Percentiles rank a stretch among this genome's conserved stretches.
These are phyloP conservation scores for Myrica gale DNA, from an alignment of 306 rosid species.

Conservation along the genomic window DNA sequence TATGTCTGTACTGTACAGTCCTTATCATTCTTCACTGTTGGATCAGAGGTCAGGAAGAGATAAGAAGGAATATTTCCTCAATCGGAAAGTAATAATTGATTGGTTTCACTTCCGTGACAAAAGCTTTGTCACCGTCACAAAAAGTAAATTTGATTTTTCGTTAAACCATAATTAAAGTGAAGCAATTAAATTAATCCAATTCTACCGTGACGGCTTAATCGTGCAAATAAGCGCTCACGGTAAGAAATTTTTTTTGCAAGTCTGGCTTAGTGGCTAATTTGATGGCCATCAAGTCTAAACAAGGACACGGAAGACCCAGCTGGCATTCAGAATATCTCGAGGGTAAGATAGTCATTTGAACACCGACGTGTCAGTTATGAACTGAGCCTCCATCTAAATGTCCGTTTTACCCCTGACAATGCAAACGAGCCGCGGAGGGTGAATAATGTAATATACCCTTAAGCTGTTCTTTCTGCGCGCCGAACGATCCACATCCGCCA, in stretches of 20 bases:
- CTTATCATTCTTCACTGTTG: neutral
- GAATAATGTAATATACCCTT: slow-evolving; percentile 48
- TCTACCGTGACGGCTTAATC: too few species aligned
- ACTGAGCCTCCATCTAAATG: slow-evolving; percentile 12
- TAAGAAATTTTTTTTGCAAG: too few species aligned
- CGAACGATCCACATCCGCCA: slow-evolving; percentile 88
- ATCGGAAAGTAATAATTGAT: slow-evolving; percentile 14
- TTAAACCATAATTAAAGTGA: too few species aligned
- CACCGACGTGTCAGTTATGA: neutral
- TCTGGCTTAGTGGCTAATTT: too few species aligned
- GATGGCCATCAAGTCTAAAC: slow-evolving; percentile 11
- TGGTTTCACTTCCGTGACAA: neutral
- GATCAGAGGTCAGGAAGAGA: neutral
- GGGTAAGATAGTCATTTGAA: slow-evolving; percentile 16
- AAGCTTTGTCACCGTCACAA: neutral
- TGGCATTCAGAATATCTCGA: neutral
- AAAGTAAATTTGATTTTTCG: neutral
- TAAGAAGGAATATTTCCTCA: slow-evolving; percentile 38
- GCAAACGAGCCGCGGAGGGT: neutral
- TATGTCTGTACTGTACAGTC: neutral
- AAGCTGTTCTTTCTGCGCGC: slow-evolving; percentile 79
- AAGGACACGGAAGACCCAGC: slow-evolving; percentile 15
- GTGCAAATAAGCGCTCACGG: too few species aligned
- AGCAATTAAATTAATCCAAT: too few species aligned
- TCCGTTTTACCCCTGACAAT: slow-evolving; percentile 11